These are phyloP conservation scores for Ulota crispa DNA, from an alignment of 225 moss, liverwort and hornwort species.

Conservation along the genomic window DNA sequence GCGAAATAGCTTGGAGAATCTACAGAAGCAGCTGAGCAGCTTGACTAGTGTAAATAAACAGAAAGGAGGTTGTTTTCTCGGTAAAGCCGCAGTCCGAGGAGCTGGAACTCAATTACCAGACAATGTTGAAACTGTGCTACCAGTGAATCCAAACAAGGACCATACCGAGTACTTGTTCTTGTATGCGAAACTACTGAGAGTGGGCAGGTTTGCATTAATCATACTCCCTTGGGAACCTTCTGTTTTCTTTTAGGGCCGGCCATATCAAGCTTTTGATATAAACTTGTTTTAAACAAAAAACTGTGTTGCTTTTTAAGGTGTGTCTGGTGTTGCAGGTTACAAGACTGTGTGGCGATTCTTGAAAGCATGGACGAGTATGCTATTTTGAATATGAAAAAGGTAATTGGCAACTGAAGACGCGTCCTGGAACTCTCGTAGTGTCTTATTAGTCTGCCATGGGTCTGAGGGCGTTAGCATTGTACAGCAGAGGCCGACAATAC, in stretches of 20 bases:
- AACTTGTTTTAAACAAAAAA: not conserved
- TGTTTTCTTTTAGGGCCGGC: not conserved
- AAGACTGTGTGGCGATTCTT: constrained; percentile 59
- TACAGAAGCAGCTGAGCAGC: constrained; percentile 25
- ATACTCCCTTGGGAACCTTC: not conserved
- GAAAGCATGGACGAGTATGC: constrained; percentile 26
- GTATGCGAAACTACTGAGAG: constrained; percentile 46
- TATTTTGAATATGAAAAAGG: constrained; percentile 30
- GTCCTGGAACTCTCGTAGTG: not conserved
- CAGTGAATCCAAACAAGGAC: constrained; percentile 36
- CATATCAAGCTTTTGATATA: not conserved
- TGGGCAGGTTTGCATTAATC: constrained; percentile 44
- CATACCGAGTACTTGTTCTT: constrained; percentile 42
- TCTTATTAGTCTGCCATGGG: not conserved
- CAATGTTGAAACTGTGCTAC: constrained; percentile 39
- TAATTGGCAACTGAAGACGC: constrained; percentile 4
- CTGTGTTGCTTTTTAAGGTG: not conserved
- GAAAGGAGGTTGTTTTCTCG: not conserved
- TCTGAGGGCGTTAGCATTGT: not conserved
- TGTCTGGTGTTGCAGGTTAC: constrained; percentile 25
- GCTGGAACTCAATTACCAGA: constrained; percentile 13
- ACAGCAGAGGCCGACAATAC: not conserved
- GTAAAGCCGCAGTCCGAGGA: not conserved
- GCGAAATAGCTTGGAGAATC: not conserved
- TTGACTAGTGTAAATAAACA: constrained; percentile 18